Percentiles rank a stretch among this genome's conserved stretches.
Evolutionary conservation across 202 grass and related monocot genomes (phyloP).

Genomic region (Eragrostis tef): DNA sequence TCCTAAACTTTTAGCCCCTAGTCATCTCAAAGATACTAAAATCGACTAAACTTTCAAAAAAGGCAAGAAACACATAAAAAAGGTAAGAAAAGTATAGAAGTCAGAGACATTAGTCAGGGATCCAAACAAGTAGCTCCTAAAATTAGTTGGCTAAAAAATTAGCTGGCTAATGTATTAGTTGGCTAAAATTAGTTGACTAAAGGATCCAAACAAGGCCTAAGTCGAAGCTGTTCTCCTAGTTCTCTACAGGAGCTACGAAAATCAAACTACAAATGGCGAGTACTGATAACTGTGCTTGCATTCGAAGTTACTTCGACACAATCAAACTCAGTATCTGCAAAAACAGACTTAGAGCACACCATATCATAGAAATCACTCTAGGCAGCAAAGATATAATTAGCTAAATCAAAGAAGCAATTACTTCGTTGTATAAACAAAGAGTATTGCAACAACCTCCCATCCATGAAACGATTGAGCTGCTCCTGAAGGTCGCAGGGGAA

Average conservation of each 20-base stretch:
- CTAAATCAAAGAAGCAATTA: background rate
- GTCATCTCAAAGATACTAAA: too few relatives aligned
- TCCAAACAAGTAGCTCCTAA: too few relatives aligned
- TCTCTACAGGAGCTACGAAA: background rate
- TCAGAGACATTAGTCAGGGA: too few relatives aligned
- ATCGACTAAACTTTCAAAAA: too few relatives aligned
- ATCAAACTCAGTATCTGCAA: background rate
- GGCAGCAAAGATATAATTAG: background rate
- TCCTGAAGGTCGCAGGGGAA: slow-evolving; percentile 86
- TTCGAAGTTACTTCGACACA: background rate
- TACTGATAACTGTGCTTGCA: background rate
- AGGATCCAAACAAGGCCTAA: too few relatives aligned
- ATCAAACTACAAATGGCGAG: background rate
- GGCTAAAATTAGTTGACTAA: too few relatives aligned
- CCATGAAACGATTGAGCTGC: slow-evolving; percentile 78
- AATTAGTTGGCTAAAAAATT: too few relatives aligned
- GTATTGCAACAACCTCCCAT: slow-evolving; percentile 63
- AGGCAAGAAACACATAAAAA: too few relatives aligned
- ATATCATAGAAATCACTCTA: background rate
- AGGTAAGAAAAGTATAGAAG: too few relatives aligned
- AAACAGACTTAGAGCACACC: background rate
- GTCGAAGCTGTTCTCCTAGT: background rate
- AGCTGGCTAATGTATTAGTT: too few relatives aligned
- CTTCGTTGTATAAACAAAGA: background rate
- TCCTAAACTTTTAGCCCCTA: too few relatives aligned